Percentiles rank a stretch among this genome's conserved stretches.
Evolutionary conservation across 371 early-diverging fungal species (phyloP).

Genomic region (Rhizopus microsporus): DNA sequence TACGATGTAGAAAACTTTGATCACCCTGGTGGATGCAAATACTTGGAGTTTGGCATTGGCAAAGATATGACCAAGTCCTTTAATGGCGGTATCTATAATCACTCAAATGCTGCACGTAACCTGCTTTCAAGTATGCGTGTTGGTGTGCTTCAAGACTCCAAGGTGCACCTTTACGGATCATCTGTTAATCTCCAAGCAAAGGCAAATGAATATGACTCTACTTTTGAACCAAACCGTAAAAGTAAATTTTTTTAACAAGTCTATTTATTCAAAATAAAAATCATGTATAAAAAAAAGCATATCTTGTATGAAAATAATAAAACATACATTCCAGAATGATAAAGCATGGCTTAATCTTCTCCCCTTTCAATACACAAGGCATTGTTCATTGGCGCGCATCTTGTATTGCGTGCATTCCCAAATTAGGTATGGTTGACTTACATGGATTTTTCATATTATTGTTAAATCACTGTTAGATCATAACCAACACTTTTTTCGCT

Average conservation of each 20-base stretch:
- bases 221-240: neutral
- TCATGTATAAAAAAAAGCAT: too few species aligned
- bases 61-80: slow-evolving; percentile 84
- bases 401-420: too few species aligned
- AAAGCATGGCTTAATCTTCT: too few species aligned
- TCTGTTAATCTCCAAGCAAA: neutral
- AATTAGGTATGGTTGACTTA: too few species aligned
- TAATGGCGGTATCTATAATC: slow-evolving; percentile 88
- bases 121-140: slow-evolving; percentile 74
- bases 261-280: slow-evolving; percentile 4
- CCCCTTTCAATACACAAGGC: too few species aligned
- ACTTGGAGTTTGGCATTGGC: slow-evolving; percentile 74
- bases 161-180: neutral
- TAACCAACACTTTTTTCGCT: too few species aligned
- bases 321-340: too few species aligned
- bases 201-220: neutral
- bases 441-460: too few species aligned
- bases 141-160: slow-evolving; percentile 53
- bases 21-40: slow-evolving; percentile 89
- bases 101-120: slow-evolving; percentile 83
- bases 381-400: too few species aligned
- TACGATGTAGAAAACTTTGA: slow-evolving; percentile 91
- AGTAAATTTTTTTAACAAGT: slow-evolving; percentile 1
- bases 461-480: too few species aligned
- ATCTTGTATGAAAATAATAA: too few species aligned